phyloP scores from a whole-genome alignment of 106 monocot species.

The Allium sativum region DNA sequence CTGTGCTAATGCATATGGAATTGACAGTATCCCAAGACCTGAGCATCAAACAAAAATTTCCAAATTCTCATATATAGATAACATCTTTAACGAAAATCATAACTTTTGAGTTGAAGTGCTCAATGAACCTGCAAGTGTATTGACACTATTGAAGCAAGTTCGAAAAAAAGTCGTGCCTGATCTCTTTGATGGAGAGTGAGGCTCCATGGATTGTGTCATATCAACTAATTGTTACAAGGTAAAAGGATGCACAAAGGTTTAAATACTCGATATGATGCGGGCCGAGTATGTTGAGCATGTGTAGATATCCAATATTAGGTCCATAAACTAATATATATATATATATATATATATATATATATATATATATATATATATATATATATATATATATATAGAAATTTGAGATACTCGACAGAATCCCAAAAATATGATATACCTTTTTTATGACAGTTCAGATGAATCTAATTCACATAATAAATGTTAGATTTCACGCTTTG shows the following conservation, averaged over 20 bases:
- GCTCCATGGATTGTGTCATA: conserved; percentile 8
- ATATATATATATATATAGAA: too few relatives aligned
- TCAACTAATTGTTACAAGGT: not conserved
- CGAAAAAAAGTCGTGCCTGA: conserved; percentile 50
- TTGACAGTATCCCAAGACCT: conserved; percentile 79
- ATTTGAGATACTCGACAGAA: too few relatives aligned
- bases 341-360: too few relatives aligned
- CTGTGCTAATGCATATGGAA: conserved; percentile 66
- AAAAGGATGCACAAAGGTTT: not conserved
- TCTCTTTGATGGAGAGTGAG: conserved; percentile 20
- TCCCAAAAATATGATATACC: too few relatives aligned
- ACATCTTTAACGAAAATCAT: too few relatives aligned
- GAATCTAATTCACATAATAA: too few relatives aligned
- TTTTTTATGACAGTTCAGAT: too few relatives aligned
- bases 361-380: too few relatives aligned
- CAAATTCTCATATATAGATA: too few relatives aligned
- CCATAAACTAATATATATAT: not conserved
- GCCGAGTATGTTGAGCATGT: not conserved
- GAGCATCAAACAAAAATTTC: not conserved
- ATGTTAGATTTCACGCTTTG: too few relatives aligned
- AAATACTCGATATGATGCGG: too few relatives aligned
- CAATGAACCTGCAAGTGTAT: conserved; percentile 64
- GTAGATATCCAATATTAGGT: conserved; percentile 8
- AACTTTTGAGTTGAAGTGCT: too few relatives aligned
- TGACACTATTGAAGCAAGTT: conserved; percentile 79